Conservation (phyloP, 1,284 basidiomycete species). For the Pseudozyma sp. region DNA sequence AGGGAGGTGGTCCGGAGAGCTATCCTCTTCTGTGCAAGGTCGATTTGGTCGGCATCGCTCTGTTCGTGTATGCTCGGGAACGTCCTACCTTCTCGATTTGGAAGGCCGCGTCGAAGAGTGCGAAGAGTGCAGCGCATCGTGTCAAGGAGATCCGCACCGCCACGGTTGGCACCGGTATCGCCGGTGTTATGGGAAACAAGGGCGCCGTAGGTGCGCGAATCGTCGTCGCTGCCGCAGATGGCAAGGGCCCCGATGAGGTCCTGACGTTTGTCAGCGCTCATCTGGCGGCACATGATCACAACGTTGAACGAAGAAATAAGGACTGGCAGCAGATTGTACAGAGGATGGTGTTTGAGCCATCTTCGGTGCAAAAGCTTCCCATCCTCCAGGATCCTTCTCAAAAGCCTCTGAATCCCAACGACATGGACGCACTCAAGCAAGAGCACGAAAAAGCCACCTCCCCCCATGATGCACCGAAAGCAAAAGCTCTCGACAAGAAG, state of each 20-base stretch:
- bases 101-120: conserved; percentile 78
- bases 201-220: conserved; percentile 90
- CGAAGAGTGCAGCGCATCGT: conserved; percentile 72
- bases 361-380: conserved; percentile 43
- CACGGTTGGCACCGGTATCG: conserved; percentile 66
- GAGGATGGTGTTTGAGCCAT: conserved; percentile 78
- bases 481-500: conserved; percentile 53
- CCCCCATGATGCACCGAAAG: conserved; percentile 75
- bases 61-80: conserved; percentile 81
- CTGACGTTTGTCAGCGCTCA: conserved; percentile 90
- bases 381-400: conserved; percentile 32
- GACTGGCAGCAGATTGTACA: conserved; percentile 85
- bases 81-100: conserved; percentile 70
- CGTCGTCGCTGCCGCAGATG: conserved; percentile 72
- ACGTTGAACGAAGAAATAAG: conserved; percentile 78
- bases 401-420: conserved; percentile 21
- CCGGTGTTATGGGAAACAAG: conserved; percentile 85
- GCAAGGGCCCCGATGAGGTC: conserved; percentile 44
- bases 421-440: conserved; percentile 64
- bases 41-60: conserved; percentile 62
- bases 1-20: conserved; percentile 64
- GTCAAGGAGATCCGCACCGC: conserved; percentile 64
- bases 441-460: conserved; percentile 70
- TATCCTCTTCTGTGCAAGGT: conserved; percentile 60
- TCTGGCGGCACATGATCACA: conserved; percentile 83